phyloP scores from a whole-genome alignment of 805 yeast species.

The Cyberlindnera nakhonratchasimensis region DNA sequence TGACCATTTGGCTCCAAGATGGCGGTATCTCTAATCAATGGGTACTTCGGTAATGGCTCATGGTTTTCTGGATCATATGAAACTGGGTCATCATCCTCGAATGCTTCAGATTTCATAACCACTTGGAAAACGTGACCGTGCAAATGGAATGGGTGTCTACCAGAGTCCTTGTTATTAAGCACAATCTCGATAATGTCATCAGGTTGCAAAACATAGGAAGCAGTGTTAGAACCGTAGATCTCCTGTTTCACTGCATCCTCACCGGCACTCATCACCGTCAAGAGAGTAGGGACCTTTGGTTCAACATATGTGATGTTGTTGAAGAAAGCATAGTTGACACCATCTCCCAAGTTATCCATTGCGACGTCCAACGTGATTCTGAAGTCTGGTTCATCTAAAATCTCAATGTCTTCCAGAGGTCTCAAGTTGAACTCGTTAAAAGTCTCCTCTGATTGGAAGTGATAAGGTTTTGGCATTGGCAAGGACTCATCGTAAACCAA shows the following conservation, averaged over 20 bases:
- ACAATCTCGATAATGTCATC: slow-evolving; percentile 69
- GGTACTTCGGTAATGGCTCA: slow-evolving; percentile 60
- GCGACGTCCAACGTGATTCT: slow-evolving; percentile 54
- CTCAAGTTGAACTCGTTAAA: slow-evolving; percentile 37
- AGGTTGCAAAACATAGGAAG: slow-evolving; percentile 61
- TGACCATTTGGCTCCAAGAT: slow-evolving; percentile 81
- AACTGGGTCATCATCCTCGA: slow-evolving; percentile 48
- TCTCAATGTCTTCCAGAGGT: slow-evolving; percentile 41
- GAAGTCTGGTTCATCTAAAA: slow-evolving; percentile 59
- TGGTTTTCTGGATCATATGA: slow-evolving; percentile 51
- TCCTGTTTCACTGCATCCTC: slow-evolving; percentile 47
- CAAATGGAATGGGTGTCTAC: slow-evolving; percentile 95
- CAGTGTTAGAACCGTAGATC: slow-evolving; percentile 76
- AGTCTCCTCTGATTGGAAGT: slow-evolving; percentile 13
- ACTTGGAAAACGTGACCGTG: slow-evolving; percentile 89
- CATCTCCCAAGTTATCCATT: slow-evolving; percentile 84
- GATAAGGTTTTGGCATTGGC: slow-evolving; percentile 29
- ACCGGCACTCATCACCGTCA: slow-evolving; percentile 74
- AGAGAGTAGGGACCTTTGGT: slow-evolving; percentile 84
- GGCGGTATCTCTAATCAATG: slow-evolving; percentile 81
- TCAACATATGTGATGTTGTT: slow-evolving; percentile 74
- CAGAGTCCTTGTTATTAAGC: slow-evolving; percentile 82
- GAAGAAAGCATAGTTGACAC: slow-evolving; percentile 95
- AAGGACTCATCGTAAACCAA: slow-evolving; percentile 44
- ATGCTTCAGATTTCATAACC: slow-evolving; percentile 67